A percentile compares a stretch with the other conserved stretches of the same genome.
phyloP scores from a whole-genome alignment of 2,329 filamentous ascomycete genomes.

The Seiridium unicorne region DNA sequence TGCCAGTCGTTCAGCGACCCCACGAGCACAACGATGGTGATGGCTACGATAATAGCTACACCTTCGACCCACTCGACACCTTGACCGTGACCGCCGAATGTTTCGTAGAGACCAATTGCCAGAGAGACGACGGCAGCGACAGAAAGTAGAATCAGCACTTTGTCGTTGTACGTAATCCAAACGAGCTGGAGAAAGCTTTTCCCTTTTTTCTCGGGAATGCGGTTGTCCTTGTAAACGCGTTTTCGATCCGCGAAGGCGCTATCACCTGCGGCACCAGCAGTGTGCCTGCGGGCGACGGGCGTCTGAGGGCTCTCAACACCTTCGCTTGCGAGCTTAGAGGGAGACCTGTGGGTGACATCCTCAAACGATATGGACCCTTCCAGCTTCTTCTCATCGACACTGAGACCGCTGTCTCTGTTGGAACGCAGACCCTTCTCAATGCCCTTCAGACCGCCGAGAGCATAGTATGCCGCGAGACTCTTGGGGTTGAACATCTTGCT shows the following conservation, averaged over 20 bases:
- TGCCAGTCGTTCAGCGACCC: constrained; percentile 78
- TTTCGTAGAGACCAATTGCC: constrained; percentile 73
- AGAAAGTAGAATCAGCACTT: constrained; percentile 71
- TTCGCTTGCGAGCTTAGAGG: constrained; percentile 32
- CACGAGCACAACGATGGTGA: constrained; percentile 73
- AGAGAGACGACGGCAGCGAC: constrained; percentile 71
- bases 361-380: constrained; percentile 69
- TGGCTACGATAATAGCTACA: constrained; percentile 79
- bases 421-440: constrained; percentile 77
- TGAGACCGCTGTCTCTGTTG: constrained; percentile 71
- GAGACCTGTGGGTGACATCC: constrained; percentile 52
- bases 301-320: constrained; percentile 21
- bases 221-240: constrained; percentile 70
- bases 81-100: constrained; percentile 59
- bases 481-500: constrained; percentile 90
- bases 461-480: constrained; percentile 77
- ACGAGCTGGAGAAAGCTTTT: constrained; percentile 72
- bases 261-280: constrained; percentile 12
- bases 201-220: constrained; percentile 70
- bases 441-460: constrained; percentile 73
- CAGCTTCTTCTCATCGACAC: constrained; percentile 68
- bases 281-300: constrained; percentile 16
- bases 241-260: constrained; percentile 60
- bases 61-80: constrained; percentile 78
- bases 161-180: constrained; percentile 85